A percentile compares a stretch with the other conserved stretches of the same genome.
Conservation (phyloP, 768 basidiomycete species). For the Tremella fuciformis region DNA sequence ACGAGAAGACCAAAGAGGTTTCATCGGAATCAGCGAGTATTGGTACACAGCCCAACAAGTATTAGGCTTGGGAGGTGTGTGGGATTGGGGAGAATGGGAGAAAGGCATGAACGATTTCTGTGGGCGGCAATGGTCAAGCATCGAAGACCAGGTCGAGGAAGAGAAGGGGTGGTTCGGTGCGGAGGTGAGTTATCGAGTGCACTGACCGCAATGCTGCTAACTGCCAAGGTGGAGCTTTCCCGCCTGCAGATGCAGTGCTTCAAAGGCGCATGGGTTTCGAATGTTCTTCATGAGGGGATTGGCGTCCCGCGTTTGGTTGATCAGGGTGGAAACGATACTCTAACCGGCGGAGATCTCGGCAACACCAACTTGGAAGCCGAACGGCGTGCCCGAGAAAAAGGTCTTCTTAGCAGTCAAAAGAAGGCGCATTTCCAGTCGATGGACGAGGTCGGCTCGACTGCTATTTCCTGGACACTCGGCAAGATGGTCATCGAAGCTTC, state of each 20-base stretch:
- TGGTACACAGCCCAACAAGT: slow-evolving; percentile 99
- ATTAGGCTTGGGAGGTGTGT: slow-evolving; percentile 88
- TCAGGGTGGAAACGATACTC: slow-evolving; percentile 69
- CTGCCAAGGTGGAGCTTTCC: slow-evolving; percentile 66
- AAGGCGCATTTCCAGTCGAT: slow-evolving; percentile 78
- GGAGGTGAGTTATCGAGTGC: slow-evolving; percentile 53
- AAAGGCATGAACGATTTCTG: slow-evolving; percentile 86
- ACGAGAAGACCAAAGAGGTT: slow-evolving; percentile 56
- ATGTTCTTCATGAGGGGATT: slow-evolving; percentile 92
- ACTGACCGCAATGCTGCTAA: slow-evolving; percentile 10
- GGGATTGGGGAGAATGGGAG: slow-evolving; percentile 95
- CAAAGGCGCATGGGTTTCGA: slow-evolving; percentile 97
- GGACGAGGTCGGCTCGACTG: slow-evolving; percentile 86
- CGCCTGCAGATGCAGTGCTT: slow-evolving; percentile 97
- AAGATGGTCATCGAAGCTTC: slow-evolving; percentile 99
- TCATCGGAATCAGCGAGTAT: slow-evolving; percentile 97
- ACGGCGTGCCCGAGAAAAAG: slow-evolving; percentile 74
- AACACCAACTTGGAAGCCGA: slow-evolving; percentile 63
- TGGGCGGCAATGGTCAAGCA: slow-evolving; percentile 69
- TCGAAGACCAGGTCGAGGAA: slow-evolving; percentile 64
- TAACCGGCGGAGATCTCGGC: slow-evolving; percentile 55
- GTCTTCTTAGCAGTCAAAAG: slow-evolving; percentile 56
- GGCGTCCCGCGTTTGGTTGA: slow-evolving; percentile 90
- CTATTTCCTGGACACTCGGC: slow-evolving; percentile 95
- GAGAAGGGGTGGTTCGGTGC: slow-evolving; percentile 57